Percentiles rank a stretch among this genome's conserved stretches.
phyloP scores from a whole-genome alignment of 2,329 filamentous ascomycete species.

The Pestalotiopsis sp. region DNA sequence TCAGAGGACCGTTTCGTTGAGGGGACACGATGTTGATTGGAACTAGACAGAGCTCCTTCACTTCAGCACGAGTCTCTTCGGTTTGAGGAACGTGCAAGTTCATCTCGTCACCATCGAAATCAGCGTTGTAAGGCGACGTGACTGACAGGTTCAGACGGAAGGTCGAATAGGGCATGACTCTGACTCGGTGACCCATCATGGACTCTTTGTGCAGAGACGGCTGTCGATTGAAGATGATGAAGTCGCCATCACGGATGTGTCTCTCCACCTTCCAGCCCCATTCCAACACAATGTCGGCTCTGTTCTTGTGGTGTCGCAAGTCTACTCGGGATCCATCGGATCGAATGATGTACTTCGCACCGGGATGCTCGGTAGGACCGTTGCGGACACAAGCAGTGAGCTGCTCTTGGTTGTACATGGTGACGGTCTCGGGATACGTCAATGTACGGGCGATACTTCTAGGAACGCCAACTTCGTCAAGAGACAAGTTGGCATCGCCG shows the following conservation, averaged over 20 bases:
- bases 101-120: constrained; percentile 99
- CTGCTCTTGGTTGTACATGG: constrained; percentile 95
- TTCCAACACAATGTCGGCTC: constrained; percentile 82
- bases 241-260: constrained; percentile 93
- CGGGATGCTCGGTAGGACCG: constrained; percentile 91
- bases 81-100: constrained; percentile 99
- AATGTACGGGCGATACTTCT: constrained; percentile 89
- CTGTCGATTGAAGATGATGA: constrained; percentile 99
- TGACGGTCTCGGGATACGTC: constrained; percentile 97
- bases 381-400: constrained; percentile 88
- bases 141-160: constrained; percentile 97
- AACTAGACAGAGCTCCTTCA: constrained; percentile 95
- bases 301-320: constrained; percentile 87
- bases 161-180: constrained; percentile 98
- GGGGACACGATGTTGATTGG: constrained; percentile 98
- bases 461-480: constrained; percentile 97
- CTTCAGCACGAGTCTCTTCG: constrained; percentile 93
- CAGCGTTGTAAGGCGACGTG: constrained; percentile 98
- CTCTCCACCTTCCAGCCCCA: constrained; percentile 99
- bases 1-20: constrained; percentile 92
- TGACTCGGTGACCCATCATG: constrained; percentile 99
- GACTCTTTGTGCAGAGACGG: constrained; percentile 99
- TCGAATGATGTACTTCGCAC: constrained; percentile 94
- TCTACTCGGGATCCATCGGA: constrained; percentile 94
- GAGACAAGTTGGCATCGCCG: constrained; percentile 92